Evolutionary conservation across 108 stramenopile genomes (phyloP).

Genomic region (Pelagomonas calceolata): DNA sequence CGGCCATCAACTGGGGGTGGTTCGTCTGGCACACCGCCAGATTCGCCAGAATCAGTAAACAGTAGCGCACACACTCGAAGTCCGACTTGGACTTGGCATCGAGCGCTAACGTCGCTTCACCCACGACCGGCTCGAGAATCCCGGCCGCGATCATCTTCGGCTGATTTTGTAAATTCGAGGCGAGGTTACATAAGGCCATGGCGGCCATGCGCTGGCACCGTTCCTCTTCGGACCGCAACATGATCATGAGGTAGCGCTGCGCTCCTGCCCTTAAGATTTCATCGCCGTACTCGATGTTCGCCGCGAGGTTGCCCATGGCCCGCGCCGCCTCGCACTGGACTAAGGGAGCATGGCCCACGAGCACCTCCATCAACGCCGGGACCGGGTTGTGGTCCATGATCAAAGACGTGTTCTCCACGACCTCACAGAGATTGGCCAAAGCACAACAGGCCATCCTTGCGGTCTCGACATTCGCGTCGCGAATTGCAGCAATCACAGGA

Average conservation of each 20-base stretch:
- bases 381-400: conserved; percentile 50
- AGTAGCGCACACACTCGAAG: conserved; percentile 60
- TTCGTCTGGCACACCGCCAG: conserved; percentile 44
- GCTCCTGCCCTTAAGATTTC: conserved; percentile 44
- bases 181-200: conserved; percentile 57
- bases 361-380: conserved; percentile 47
- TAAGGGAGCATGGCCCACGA: conserved; percentile 29
- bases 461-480: conserved; percentile 36
- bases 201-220: conserved; percentile 52
- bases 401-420: conserved; percentile 50
- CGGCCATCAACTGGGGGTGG: conserved; percentile 34
- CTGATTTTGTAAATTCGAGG: conserved; percentile 54
- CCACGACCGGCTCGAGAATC: conserved; percentile 44
- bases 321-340: conserved; percentile 62
- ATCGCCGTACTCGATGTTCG: conserved; percentile 58
- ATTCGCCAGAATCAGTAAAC: conserved; percentile 56
- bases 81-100: conserved; percentile 56
- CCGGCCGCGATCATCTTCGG: conserved; percentile 42
- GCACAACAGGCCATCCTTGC: conserved; percentile 59
- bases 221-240: conserved; percentile 39
- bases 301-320: conserved; percentile 64
- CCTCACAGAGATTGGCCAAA: conserved; percentile 65
- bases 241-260: conserved; percentile 38
- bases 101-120: conserved; percentile 41
- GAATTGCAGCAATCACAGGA: conserved; percentile 42